A percentile compares a stretch with the other conserved stretches of the same genome.
These are phyloP conservation scores for Tolypocladium paradoxum DNA, from an alignment of 2,329 filamentous ascomycete species.

Conservation along the genomic window DNA sequence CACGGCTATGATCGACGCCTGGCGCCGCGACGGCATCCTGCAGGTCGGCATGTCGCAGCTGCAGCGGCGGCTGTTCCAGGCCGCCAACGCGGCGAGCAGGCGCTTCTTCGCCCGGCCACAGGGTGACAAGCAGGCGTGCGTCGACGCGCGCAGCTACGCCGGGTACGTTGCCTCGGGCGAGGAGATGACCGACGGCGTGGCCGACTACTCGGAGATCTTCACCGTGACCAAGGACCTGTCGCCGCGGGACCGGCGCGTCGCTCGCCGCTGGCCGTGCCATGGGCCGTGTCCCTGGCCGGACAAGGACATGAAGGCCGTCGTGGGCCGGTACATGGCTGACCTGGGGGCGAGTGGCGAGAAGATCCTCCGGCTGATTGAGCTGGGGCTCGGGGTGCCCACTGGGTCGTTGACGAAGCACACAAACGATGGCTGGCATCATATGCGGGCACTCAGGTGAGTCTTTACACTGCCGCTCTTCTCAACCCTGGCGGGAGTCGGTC, in stretches of 20 bases:
- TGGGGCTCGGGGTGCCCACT: constrained; percentile 29
- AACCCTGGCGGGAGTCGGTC: too few relatives aligned
- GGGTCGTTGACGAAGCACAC: constrained; percentile 30
- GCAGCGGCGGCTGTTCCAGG: constrained; percentile 24
- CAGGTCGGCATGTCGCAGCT: constrained; percentile 28
- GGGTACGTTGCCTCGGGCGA: constrained; percentile 40
- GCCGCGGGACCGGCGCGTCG: constrained; percentile 25
- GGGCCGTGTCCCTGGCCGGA: constrained; percentile 38
- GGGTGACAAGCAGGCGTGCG: constrained; percentile 27
- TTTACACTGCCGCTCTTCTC: too few relatives aligned
- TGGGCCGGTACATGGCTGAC: constrained; percentile 29
- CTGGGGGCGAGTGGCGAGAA: constrained; percentile 31
- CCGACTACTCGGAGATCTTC: constrained; percentile 42
- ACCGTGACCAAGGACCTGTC: constrained; percentile 38
- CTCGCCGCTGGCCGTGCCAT: constrained; percentile 35
- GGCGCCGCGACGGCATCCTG: constrained; percentile 34
- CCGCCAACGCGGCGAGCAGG: constrained; percentile 24
- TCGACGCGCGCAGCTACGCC: constrained; percentile 33
- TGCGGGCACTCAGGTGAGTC: constrained; percentile 32
- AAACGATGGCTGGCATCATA: constrained; percentile 40
- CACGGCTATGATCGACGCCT: constrained; percentile 28
- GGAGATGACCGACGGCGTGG: constrained; percentile 35
- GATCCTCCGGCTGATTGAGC: constrained; percentile 33
- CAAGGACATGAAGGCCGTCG: constrained; percentile 24
- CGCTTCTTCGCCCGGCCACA: constrained; percentile 27